Evolutionary conservation across 176 grass and related monocot genomes (phyloP), one percentile per base, ranked within the genome.

Genomic region (Echinochloa phyllopogon): DNA sequence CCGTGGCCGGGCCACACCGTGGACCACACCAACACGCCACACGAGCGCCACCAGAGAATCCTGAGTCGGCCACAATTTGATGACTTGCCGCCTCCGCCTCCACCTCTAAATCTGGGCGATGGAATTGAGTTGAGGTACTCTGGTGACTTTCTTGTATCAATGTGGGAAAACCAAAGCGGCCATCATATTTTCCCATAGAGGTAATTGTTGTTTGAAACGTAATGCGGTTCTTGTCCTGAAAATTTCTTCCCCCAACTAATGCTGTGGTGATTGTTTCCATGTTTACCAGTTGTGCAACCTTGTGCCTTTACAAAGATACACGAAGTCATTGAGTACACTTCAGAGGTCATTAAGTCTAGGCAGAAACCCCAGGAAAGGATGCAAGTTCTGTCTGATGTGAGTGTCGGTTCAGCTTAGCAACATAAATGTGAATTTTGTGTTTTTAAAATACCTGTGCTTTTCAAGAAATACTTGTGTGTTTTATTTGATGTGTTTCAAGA

Each of bases 281-380:
- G 44, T 69, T 85, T 87, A 63, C 62, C 71, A 98, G 96, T 66
- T 98, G 0, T 98, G 96, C 14, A 67, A 24, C 0, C 55, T 98
- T 1, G 81, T 94, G 10, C 83, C 93, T 15, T 57, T 95, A 39
- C 96, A 98, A 86, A 81, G 96, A 27, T 98, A 98, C 66, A 98
- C 93, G 0, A 98, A 95, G 20, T 21, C 91, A 1, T 76, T 98
- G 68, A 93, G 81, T 18, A 93, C 89, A 16, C 65, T 92, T 10
- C 93, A 98, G 44, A 80, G 96, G 2, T 74, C 96, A 43, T 87
- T 89, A 98, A 98, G 33, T 98, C 96, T 2, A 90, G 96, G 82
- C 96, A 98, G 69, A 98, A 98, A 41, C 96, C 96, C 2, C 89
- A 76, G 23, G 96, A 98, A 81, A 90, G 96, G 55, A 98, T 98